These are phyloP conservation scores for Pseudogymnoascus sp. DNA, from an alignment of 2,329 filamentous ascomycete genomes.

Conservation along the genomic window DNA sequence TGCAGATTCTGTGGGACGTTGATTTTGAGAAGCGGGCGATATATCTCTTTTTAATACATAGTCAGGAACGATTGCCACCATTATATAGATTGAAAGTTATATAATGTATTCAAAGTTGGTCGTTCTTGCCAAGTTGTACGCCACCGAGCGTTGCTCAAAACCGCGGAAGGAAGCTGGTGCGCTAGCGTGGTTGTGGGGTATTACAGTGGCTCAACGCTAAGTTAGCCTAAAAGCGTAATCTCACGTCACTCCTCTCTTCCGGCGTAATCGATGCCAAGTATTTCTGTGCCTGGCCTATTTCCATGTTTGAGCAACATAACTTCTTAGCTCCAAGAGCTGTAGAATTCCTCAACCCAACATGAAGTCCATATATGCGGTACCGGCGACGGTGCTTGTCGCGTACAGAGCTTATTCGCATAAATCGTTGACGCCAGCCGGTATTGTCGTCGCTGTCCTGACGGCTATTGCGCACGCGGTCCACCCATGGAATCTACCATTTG, in stretches of 20 bases:
- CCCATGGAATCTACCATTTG: constrained; percentile 89
- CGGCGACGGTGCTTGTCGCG: constrained; percentile 54
- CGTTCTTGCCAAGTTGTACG: background rate
- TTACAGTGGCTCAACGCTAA: background rate
- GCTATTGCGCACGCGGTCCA: constrained; percentile 80
- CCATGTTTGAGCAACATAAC: constrained; percentile 1
- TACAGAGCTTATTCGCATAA: constrained; percentile 65
- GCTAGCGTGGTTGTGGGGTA: background rate
- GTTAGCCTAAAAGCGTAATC: constrained; percentile 9
- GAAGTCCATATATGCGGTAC: constrained; percentile 52
- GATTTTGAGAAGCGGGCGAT: background rate
- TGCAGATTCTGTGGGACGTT: background rate
- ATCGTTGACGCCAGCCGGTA: constrained; percentile 71
- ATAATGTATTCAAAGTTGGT: background rate
- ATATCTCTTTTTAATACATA: background rate
- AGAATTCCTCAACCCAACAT: constrained; percentile 33
- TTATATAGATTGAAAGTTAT: background rate
- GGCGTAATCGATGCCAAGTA: background rate
- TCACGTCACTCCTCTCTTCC: background rate
- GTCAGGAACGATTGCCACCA: background rate
- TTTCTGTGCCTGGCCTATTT: background rate
- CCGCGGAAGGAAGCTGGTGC: background rate
- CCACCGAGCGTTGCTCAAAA: background rate
- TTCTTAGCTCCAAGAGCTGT: constrained; percentile 11
- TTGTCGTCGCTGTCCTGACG: constrained; percentile 65